Conservation (phyloP, 1,284 basidiomycete genomes). For the Sanghuangporus weigelae region DNA sequence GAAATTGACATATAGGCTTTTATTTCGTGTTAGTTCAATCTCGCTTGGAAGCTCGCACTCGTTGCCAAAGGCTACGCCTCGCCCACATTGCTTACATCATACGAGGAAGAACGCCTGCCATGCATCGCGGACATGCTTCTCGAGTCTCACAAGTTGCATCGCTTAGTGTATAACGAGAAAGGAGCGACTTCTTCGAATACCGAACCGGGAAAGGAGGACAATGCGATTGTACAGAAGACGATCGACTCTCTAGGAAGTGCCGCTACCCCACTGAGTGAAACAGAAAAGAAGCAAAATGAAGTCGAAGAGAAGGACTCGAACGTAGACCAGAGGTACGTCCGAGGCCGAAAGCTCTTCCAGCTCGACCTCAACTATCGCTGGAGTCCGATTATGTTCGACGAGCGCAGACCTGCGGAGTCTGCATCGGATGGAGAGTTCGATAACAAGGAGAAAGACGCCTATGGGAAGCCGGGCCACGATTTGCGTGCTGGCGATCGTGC, state of each 20-base stretch:
- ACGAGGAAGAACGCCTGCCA: slow-evolving; percentile 34
- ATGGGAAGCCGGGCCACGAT: slow-evolving; percentile 2
- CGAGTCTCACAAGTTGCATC: background rate
- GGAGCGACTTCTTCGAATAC: background rate
- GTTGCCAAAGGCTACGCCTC: slow-evolving; percentile 31
- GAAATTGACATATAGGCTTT: background rate
- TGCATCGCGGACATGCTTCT: slow-evolving; percentile 35
- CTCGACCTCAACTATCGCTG: slow-evolving; percentile 23
- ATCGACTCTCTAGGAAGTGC: background rate
- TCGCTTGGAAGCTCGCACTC: slow-evolving; percentile 38
- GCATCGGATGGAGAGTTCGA: background rate
- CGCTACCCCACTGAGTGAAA: background rate
- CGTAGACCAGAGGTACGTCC: slow-evolving; percentile 4
- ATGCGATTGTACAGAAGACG: background rate
- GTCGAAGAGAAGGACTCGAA: background rate
- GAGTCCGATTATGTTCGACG: slow-evolving; percentile 21
- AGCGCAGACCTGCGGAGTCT: slow-evolving; percentile 1
- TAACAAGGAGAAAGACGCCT: background rate
- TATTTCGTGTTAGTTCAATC: slow-evolving; percentile 28
- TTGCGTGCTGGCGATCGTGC: slow-evolving; percentile 21
- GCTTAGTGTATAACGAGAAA: background rate
- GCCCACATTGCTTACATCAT: slow-evolving; percentile 29
- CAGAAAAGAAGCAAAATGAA: no score
- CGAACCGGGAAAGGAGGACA: background rate
- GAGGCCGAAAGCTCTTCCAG: slow-evolving; percentile 13